Evolutionary conservation across 139 green algal genomes (phyloP), one percentile per base, ranked within the genome.

Genomic region (Tetradesmus obliquus): DNA sequence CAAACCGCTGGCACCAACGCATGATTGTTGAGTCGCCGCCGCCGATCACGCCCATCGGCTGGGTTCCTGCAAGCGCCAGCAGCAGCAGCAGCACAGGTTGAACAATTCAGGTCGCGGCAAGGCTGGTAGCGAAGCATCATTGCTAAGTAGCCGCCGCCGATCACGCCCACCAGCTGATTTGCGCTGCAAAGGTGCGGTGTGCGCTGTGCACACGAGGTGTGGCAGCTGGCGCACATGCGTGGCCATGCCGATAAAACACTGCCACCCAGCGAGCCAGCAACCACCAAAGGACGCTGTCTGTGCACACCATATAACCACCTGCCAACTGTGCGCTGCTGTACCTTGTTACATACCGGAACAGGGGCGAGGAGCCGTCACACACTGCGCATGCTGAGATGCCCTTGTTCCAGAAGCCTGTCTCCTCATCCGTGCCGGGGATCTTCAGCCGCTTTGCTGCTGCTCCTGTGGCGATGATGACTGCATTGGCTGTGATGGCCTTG

Each of bases 331-430:
- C 32, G 32, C n/a, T 76, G 66, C 66, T 76, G 66, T 76, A 3
- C 66, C 17, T 10, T 19, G 17, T 20, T 7, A 12, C 66, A 3
- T 62, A 90, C 86, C 86, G 94, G 94, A 99, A 99, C 88, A 99
- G 97, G 62, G 97, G 97, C 2, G 95, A 94, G 3, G 97, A 96
- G 10, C 96, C 96, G 83, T 98, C 96, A 90, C 96, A 98, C 55
- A 98, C 96, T 2, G 96, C 96, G 76, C 96, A 98, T 10, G 96
- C 96, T 24, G 84, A 95, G 87, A 98, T 97, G 82, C 96, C 96
- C 86, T 97, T 97, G 95, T 97, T 98, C 96, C 96, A 97, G 92
- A 93, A 97, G 5, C 90, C 90, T 12, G n/a, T 72, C 22, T 92
- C 89, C 82, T 95, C 85, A 72, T 95, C 57, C 8, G 95, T 94